phyloP scores from a whole-genome alignment of 305 asterid species.

The Nicotiana rustica region DNA sequence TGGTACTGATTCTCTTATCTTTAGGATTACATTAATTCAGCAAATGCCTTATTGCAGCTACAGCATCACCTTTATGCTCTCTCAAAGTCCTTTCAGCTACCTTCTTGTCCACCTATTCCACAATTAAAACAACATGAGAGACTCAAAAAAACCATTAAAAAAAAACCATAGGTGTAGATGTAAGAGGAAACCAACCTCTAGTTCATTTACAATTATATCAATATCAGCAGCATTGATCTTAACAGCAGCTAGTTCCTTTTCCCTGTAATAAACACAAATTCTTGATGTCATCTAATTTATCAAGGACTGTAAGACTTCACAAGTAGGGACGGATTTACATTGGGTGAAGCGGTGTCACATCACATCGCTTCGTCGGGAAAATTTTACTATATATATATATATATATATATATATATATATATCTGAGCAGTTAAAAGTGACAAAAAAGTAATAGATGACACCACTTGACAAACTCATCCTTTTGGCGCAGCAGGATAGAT shows the following conservation, averaged over 20 bases:
- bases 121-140: slow-evolving; percentile 11
- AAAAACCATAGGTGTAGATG: neutral
- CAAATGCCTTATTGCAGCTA: slow-evolving; percentile 89
- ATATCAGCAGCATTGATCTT: slow-evolving; percentile 81
- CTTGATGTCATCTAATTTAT: neutral
- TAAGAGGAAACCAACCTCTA: slow-evolving; percentile 61
- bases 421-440: too few relatives aligned
- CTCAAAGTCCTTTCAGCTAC: slow-evolving; percentile 90
- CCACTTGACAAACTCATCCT: too few relatives aligned
- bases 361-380: too few relatives aligned
- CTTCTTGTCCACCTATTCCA: slow-evolving; percentile 85
- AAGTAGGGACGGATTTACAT: too few relatives aligned
- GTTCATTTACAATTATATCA: slow-evolving; percentile 85
- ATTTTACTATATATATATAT: too few relatives aligned
- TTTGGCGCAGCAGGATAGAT: too few relatives aligned
- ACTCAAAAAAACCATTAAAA: neutral
- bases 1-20: neutral
- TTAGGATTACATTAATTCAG: slow-evolving; percentile 46
- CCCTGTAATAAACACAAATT: slow-evolving; percentile 42
- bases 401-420: too few relatives aligned
- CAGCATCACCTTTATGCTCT: slow-evolving; percentile 94
- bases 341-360: too few relatives aligned
- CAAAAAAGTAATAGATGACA: too few relatives aligned
- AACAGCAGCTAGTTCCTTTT: slow-evolving; percentile 81
- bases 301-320: neutral